Evolutionary conservation across 768 basidiomycete species (phyloP).

Genomic region (Tricholoma matsutake): DNA sequence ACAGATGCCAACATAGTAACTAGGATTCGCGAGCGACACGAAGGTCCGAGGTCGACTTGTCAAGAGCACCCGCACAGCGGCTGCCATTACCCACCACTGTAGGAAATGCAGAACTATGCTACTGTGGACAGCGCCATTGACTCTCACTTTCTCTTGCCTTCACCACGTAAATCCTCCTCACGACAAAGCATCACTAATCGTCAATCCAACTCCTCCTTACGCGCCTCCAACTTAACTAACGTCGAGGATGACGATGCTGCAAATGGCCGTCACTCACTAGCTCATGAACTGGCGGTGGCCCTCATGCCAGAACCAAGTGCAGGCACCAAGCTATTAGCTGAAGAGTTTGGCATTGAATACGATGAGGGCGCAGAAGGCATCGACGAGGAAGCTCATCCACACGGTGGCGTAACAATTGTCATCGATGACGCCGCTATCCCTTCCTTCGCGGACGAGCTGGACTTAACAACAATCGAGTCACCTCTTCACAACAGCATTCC

Average conservation of each 20-base stretch:
- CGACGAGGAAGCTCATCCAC: constrained; percentile 42
- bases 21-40: neutral
- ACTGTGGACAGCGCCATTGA: constrained; percentile 26
- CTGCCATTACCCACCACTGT: neutral
- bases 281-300: constrained; percentile 84
- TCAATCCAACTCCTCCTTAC: constrained; percentile 51
- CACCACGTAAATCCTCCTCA: constrained; percentile 34
- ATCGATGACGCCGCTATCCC: constrained; percentile 28
- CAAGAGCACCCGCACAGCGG: neutral
- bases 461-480: constrained; percentile 23
- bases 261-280: constrained; percentile 64
- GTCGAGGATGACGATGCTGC: constrained; percentile 40
- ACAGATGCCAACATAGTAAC: constrained; percentile 18
- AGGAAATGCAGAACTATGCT: constrained; percentile 31
- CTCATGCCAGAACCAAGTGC: constrained; percentile 84
- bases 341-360: constrained; percentile 88
- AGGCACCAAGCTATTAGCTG: constrained; percentile 74
- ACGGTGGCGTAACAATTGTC: constrained; percentile 30
- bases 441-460: constrained; percentile 45
- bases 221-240: constrained; percentile 30
- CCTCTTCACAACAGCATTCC: constrained; percentile 27
- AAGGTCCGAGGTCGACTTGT: neutral
- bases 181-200: constrained; percentile 35
- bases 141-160: constrained; percentile 33
- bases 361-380: constrained; percentile 85